Evolutionary conservation across 148 eudicot genomes (phyloP), one percentile per base, ranked within the genome.

Genomic region (Rhododendron ovatum): DNA sequence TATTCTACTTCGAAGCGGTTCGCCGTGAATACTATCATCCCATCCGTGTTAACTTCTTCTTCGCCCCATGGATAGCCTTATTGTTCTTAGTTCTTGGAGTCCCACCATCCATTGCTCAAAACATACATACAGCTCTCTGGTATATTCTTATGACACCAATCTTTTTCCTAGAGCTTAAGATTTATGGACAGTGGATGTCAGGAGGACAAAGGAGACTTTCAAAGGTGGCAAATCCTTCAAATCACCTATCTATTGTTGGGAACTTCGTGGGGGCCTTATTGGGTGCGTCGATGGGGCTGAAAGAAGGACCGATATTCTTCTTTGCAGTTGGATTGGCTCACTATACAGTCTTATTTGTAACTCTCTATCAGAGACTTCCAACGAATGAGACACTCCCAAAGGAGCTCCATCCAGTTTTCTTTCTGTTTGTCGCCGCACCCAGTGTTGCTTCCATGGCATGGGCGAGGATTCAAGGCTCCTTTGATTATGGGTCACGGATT

Each of bases 141-240:
- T 97, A 94, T 80, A 84, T 92, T n/a, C 91, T 97, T 22, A 97
- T 97, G 99, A 30, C 91, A 24, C 99, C 99, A 8, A 86, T 97
- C 14, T 88, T 95, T 22, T 86, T 84, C 76, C 94, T 97, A 1
- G 98, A 95, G 86, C 88, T 97, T 41, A 97, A 97, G 89, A 94
- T 97, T 65, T 97, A 97, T 47, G 99, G 99, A 26, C 98, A 97
- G 85, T 97, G 99, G 99, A 95, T 95, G 96, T 95, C 98, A 4
- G 99, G 99, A 9, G 99, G 99, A 18, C 91, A 93, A 77, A 88
- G 98, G 33, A 86, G 98, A 89, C 95, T 95, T 33, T 95, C 98
- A 7, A 97, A 92, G 78, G 98, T 97, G 84, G 99, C 99, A 14
- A 97, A 95, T 86, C 98, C 99, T 37, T 86, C 94, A 2, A 95